Evolutionary conservation across 495 filamentous ascomycete species (phyloP), one percentile per base, ranked within the genome.

Genomic region (Friedmanniomyces endolithicus): DNA sequence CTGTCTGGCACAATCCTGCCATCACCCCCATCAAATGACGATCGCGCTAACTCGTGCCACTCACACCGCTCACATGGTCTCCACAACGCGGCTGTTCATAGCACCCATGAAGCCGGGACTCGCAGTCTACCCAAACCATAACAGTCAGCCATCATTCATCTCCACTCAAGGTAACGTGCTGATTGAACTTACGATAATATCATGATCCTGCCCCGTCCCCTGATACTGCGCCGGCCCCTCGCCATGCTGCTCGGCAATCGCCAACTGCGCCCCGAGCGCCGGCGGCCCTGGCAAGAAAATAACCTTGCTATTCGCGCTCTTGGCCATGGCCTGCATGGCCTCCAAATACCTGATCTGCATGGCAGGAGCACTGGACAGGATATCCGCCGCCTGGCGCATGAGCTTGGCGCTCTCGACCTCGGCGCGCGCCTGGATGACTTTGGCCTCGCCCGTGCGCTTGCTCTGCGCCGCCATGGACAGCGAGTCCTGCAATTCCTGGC

Each of bases 311-410:
- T 95, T 94, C 19, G 92, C 89, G 0, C 78, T 79, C 81, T 97
- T 97, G 55, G 92, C 94, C 92, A 97, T 97, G 9, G 87, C 80
- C 67, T 99, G 92, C 88, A 97, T 96, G n/a, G 92, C 92, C 75
- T 99, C 92, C 57, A 99, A 81, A 62, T 97, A 95, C 22, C 90
- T 75, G 72, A 99, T 99, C 72, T 99, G 92, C 92, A 99, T 99
- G 48, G 92, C 92, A 0, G 92, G 94, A 0, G 92, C 94, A 29
- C 81, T 87, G 50, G 79, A 85, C 55, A 98, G 68, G 63, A 99
- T 99, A 69, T 99, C 92, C 65, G 92, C 92, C 39, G 92, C 92
- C 73, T 97, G 89, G 50, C 92, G 78, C 92, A 98, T 98, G 70
- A 98, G 72, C 68, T 97, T 97, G 68, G 94, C 92, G 52, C 81